Conservation (phyloP, 2,329 filamentous ascomycete species). For the Periconia digitata region DNA sequence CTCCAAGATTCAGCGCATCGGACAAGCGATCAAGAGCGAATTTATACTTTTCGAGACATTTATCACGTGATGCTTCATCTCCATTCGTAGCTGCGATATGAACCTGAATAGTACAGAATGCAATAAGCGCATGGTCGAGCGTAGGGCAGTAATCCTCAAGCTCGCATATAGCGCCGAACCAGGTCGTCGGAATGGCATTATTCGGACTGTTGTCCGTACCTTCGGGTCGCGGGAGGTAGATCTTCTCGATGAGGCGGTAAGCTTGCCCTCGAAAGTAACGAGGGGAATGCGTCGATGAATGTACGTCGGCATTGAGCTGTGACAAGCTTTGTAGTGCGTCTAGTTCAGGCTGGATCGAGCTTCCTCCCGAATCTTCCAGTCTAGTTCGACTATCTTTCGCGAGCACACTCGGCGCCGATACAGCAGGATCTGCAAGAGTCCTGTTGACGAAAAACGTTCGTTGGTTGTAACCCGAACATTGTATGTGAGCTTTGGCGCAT, state of each 20-base stretch:
- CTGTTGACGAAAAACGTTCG: not conserved
- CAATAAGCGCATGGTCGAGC: not conserved
- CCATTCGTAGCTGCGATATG: not conserved
- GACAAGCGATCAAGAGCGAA: not conserved
- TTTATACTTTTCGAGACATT: not conserved
- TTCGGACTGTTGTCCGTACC: not conserved
- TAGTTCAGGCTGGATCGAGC: not conserved
- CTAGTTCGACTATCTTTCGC: not conserved
- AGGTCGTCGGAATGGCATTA: not conserved
- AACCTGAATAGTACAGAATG: not conserved
- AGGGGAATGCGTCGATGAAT: not conserved
- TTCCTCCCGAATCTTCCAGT: not conserved
- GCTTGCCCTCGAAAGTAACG: not conserved
- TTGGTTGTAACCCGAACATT: not conserved
- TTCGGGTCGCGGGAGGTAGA: not conserved
- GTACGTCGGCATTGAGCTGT: not conserved
- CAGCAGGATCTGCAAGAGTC: not conserved
- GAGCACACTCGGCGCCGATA: not conserved
- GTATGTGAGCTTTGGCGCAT: not conserved
- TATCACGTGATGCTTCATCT: not conserved
- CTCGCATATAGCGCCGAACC: not conserved
- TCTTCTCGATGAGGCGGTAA: not conserved
- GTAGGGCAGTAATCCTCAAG: not conserved
- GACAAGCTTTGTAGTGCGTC: not conserved
- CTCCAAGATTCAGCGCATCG: not conserved